phyloP scores from a whole-genome alignment of 2,329 filamentous ascomycete genomes.

The Macroventuria anomochaeta region DNA sequence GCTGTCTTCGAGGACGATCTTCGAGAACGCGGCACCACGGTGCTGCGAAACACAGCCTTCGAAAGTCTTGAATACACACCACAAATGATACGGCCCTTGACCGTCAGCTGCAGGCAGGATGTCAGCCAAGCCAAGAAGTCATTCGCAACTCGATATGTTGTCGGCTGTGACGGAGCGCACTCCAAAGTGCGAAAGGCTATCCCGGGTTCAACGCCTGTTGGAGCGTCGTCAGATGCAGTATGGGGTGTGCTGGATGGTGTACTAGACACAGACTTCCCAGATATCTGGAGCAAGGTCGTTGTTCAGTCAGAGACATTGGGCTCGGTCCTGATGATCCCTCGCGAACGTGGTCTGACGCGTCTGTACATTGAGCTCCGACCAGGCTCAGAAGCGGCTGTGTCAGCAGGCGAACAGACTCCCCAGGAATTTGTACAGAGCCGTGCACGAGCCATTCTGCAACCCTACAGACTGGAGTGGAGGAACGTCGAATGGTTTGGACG shows the following conservation, averaged over 20 bases:
- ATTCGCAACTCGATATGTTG: constrained; percentile 67
- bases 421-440: constrained; percentile 75
- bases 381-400: constrained; percentile 40
- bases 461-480: constrained; percentile 55
- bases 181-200: constrained; percentile 73
- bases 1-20: constrained; percentile 73
- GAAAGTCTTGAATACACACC: constrained; percentile 55
- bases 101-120: constrained; percentile 51
- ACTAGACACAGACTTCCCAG: constrained; percentile 74
- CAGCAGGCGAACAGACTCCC: constrained; percentile 49
- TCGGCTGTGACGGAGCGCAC: constrained; percentile 77
- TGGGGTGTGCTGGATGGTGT: constrained; percentile 78
- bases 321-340: constrained; percentile 75
- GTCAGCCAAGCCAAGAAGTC: constrained; percentile 48
- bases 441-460: constrained; percentile 58
- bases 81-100: constrained; percentile 48
- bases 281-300: constrained; percentile 76
- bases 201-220: constrained; percentile 53
- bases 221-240: constrained; percentile 61
- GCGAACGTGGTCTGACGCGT: constrained; percentile 75
- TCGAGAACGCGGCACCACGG: constrained; percentile 66
- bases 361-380: constrained; percentile 59
- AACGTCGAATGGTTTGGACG: constrained; percentile 59
- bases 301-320: constrained; percentile 71
- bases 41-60: constrained; percentile 70